Percentiles rank a stretch among this genome's conserved stretches.
These are phyloP conservation scores for Sanghuangporus baumii DNA, from an alignment of 1,284 basidiomycete species.

Conservation along the genomic window DNA sequence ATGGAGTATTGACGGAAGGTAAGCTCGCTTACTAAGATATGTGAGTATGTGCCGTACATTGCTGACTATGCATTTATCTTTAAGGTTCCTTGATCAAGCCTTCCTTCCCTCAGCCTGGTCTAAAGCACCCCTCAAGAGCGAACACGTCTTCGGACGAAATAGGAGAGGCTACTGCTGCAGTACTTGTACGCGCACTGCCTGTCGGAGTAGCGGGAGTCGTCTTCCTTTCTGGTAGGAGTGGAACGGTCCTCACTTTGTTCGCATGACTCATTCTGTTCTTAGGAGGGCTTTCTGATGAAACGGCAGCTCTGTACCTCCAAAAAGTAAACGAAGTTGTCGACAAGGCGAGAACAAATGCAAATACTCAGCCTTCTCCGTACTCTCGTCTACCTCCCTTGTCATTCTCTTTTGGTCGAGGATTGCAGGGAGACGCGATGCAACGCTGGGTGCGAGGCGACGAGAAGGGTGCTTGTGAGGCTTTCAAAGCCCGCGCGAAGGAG, in stretches of 20 bases:
- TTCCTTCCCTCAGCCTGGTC: slow-evolving; percentile 45
- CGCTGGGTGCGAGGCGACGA: slow-evolving; percentile 42
- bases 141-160: slow-evolving; percentile 38
- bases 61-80: not conserved
- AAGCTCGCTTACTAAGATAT: slow-evolving; percentile 6
- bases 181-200: slow-evolving; percentile 42
- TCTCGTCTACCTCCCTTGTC: slow-evolving; percentile 36
- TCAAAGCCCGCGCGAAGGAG: slow-evolving; percentile 37
- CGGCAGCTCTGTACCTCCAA: slow-evolving; percentile 19
- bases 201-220: slow-evolving; percentile 42
- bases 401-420: slow-evolving; percentile 45
- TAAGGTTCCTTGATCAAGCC: slow-evolving; percentile 45
- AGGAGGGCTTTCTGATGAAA: slow-evolving; percentile 22
- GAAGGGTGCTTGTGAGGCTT: slow-evolving; percentile 32
- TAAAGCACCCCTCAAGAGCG: slow-evolving; percentile 34
- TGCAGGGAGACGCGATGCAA: slow-evolving; percentile 45
- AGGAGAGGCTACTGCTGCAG: slow-evolving; percentile 40
- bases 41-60: no score
- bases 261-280: not conserved
- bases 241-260: not conserved
- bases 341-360: not conserved
- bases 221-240: slow-evolving; percentile 41
- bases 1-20: slow-evolving; percentile 49
- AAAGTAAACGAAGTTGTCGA: slow-evolving; percentile 19
- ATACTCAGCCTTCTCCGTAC: slow-evolving; percentile 26